A percentile compares a stretch with the other conserved stretches of the same genome.
Conservation (phyloP, 1,284 basidiomycete species). For the Lentinula novae-zelandiae region DNA sequence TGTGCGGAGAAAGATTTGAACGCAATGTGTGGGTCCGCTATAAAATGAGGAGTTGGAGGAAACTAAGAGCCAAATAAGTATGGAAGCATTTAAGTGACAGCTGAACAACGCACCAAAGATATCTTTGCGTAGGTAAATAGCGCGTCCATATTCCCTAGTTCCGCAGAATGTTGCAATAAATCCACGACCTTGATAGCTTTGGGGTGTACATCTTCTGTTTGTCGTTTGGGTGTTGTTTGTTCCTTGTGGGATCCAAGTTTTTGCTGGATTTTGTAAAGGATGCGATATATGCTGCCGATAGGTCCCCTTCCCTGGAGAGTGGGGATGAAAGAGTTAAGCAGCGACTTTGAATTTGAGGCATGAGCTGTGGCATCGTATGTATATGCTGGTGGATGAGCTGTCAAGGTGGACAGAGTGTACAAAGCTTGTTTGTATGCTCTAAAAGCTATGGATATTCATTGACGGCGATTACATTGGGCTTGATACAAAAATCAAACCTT, state of each 20-base stretch:
- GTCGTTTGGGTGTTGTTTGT: slow-evolving; percentile 38
- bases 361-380: slow-evolving; percentile 46
- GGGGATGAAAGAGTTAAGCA: slow-evolving; percentile 61
- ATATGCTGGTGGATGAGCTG: slow-evolving; percentile 50
- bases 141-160: slow-evolving; percentile 76
- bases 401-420: slow-evolving; percentile 57
- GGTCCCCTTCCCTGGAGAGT: slow-evolving; percentile 71
- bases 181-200: slow-evolving; percentile 76
- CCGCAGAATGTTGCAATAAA: slow-evolving; percentile 74
- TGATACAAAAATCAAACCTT: slow-evolving; percentile 35
- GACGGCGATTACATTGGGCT: background rate
- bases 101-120: slow-evolving; percentile 53
- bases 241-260: slow-evolving; percentile 40
- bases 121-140: slow-evolving; percentile 69
- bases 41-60: slow-evolving; percentile 64
- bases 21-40: slow-evolving; percentile 54
- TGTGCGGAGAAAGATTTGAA: slow-evolving; percentile 60
- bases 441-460: slow-evolving; percentile 39
- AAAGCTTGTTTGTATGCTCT: slow-evolving; percentile 72
- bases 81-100: background rate
- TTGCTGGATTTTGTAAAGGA: slow-evolving; percentile 57
- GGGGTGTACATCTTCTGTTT: slow-evolving; percentile 52
- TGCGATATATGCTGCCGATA: slow-evolving; percentile 60
- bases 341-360: slow-evolving; percentile 41
- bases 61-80: slow-evolving; percentile 41